phyloP scores from a whole-genome alignment of 2,329 filamentous ascomycete species.

The Colletotrichum sp. region DNA sequence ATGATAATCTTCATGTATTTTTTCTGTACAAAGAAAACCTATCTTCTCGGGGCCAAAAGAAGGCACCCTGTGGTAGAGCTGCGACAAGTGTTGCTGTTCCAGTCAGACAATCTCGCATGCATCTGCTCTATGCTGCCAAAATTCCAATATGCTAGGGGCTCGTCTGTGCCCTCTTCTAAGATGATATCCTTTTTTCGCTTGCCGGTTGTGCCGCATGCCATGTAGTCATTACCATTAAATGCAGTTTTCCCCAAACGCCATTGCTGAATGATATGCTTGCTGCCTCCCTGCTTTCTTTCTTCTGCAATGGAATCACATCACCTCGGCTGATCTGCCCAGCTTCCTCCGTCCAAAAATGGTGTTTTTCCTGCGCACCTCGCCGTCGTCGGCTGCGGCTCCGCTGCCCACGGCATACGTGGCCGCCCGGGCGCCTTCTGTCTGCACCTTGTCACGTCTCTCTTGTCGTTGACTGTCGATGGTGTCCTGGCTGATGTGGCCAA shows the following conservation, averaged over 20 bases:
- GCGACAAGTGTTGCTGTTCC: not conserved
- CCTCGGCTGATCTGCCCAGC: slow-evolving; percentile 26
- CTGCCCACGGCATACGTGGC: slow-evolving; percentile 27
- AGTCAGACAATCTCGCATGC: not conserved
- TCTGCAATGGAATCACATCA: not conserved
- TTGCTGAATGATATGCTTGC: slow-evolving; percentile 17
- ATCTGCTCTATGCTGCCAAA: not conserved
- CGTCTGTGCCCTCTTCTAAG: not conserved
- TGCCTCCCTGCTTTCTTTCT: not conserved
- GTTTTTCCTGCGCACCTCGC: slow-evolving; percentile 42
- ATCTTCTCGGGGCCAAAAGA: not conserved
- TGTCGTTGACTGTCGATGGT: slow-evolving; percentile 77
- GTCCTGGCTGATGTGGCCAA: slow-evolving; percentile 81
- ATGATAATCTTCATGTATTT: not conserved
- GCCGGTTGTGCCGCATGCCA: slow-evolving; percentile 13
- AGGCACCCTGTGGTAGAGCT: not conserved
- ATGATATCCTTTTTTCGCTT: slow-evolving; percentile 8
- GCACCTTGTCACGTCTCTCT: slow-evolving; percentile 64
- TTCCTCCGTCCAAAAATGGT: slow-evolving; percentile 50
- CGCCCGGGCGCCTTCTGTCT: slow-evolving; percentile 39
- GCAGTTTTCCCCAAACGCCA: slow-evolving; percentile 16
- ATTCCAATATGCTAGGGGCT: slow-evolving; percentile 1
- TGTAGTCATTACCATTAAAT: slow-evolving; percentile 25
- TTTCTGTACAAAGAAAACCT: slow-evolving; percentile 3
- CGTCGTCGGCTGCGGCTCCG: slow-evolving; percentile 36